Conservation (phyloP, 2,329 filamentous ascomycete genomes). For the Penicillium sp. region DNA sequence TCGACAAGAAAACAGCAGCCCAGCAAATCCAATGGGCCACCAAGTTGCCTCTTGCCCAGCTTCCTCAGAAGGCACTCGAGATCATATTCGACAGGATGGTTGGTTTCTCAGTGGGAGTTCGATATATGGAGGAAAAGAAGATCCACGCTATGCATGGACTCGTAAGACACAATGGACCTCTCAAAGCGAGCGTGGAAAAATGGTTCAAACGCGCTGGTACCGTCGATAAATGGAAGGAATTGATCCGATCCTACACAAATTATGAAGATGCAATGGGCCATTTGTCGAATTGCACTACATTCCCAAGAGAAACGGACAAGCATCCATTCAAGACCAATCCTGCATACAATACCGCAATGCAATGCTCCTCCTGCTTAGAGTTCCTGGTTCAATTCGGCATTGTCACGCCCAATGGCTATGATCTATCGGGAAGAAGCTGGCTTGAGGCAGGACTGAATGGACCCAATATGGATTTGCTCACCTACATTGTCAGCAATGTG, state of each 20-base stretch:
- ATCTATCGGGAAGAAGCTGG: constrained; percentile 5
- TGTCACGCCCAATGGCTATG: background rate
- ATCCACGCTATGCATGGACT: constrained; percentile 5
- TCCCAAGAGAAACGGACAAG: background rate
- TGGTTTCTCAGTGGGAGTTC: background rate
- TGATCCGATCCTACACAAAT: background rate
- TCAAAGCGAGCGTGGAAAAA: background rate
- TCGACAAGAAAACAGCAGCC: background rate
- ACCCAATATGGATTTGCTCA: constrained; percentile 1
- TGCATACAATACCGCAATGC: constrained; percentile 1
- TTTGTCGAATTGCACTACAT: background rate
- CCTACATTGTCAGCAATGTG: background rate
- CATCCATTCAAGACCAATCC: constrained; percentile 3
- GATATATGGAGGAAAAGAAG: constrained; percentile 6
- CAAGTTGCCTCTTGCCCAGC: background rate
- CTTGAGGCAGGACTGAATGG: constrained; percentile 4
- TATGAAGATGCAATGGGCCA: background rate
- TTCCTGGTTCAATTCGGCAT: background rate
- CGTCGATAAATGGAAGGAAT: background rate
- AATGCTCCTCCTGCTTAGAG: background rate
- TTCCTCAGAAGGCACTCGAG: background rate
- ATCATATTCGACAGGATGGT: background rate
- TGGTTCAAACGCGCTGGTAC: background rate
- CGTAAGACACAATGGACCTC: background rate
- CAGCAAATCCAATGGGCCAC: constrained; percentile 7